Percentiles rank a stretch among this genome's conserved stretches.
Evolutionary conservation across 768 basidiomycete species (phyloP).

Genomic region (Gymnopilus junonius): DNA sequence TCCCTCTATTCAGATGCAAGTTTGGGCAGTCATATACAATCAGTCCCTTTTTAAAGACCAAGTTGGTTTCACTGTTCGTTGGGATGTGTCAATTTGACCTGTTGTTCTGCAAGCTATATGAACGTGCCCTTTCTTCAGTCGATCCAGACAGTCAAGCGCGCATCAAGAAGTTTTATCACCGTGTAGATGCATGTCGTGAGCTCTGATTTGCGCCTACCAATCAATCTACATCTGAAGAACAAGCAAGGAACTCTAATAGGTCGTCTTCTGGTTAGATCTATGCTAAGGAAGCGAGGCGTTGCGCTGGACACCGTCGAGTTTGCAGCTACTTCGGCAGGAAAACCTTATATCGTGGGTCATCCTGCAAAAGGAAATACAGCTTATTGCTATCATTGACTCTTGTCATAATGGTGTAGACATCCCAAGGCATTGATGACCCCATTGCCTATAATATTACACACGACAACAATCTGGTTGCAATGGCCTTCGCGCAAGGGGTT

Average conservation of each 20-base stretch:
- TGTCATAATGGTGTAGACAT: constrained; percentile 37
- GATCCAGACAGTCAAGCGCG: constrained; percentile 59
- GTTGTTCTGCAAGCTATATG: constrained; percentile 57
- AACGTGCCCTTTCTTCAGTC: constrained; percentile 57
- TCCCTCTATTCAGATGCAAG: constrained; percentile 36
- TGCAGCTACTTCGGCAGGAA: constrained; percentile 62
- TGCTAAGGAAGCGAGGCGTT: constrained; percentile 64
- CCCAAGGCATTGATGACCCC: constrained; percentile 49
- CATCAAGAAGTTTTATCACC: constrained; percentile 69
- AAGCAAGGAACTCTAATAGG: constrained; percentile 75
- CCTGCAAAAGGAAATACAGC: not conserved
- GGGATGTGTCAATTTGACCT: constrained; percentile 5
- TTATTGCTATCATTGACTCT: not conserved
- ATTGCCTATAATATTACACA: constrained; percentile 85
- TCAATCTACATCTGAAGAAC: not conserved
- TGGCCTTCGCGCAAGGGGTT: constrained; percentile 58
- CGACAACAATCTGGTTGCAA: constrained; percentile 72
- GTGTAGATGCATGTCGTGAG: constrained; percentile 79
- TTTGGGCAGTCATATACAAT: constrained; percentile 49
- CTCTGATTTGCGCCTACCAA: not conserved
- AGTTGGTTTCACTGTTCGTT: constrained; percentile 28
- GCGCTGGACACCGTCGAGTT: constrained; percentile 52
- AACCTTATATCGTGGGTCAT: constrained; percentile 73
- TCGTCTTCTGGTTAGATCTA: constrained; percentile 67
- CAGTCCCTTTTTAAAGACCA: constrained; percentile 44